Conservation (phyloP, 2,329 filamentous ascomycete genomes). For the Fulvia fulva region DNA sequence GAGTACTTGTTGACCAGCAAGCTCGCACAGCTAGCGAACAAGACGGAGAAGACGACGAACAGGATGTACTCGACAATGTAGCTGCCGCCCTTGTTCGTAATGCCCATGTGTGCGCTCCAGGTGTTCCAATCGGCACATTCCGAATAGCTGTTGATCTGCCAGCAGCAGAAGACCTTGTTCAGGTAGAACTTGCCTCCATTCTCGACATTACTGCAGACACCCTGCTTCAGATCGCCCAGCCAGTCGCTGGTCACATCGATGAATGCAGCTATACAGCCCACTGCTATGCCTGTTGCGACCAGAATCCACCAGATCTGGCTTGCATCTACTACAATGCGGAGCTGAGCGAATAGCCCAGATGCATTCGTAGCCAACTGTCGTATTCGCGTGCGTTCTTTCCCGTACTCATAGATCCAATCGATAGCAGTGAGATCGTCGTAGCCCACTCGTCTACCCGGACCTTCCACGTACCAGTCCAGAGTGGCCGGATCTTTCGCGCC, state of each 20-base stretch:
- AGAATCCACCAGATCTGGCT: slow-evolving; percentile 91
- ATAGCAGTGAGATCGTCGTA: slow-evolving; percentile 97
- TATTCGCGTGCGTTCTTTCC: slow-evolving; percentile 85
- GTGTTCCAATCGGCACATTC: slow-evolving; percentile 83
- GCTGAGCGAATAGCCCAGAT: slow-evolving; percentile 67
- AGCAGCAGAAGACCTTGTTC: slow-evolving; percentile 88
- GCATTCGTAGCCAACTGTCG: slow-evolving; percentile 69
- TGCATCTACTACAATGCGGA: slow-evolving; percentile 71
- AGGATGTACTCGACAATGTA: slow-evolving; percentile 86
- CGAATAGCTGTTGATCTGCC: slow-evolving; percentile 75
- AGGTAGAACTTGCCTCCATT: slow-evolving; percentile 84
- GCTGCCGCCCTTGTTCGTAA: slow-evolving; percentile 61
- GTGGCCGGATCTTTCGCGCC: slow-evolving; percentile 44
- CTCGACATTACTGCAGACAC: slow-evolving; percentile 72
- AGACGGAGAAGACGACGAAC: slow-evolving; percentile 80
- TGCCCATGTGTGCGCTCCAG: slow-evolving; percentile 73
- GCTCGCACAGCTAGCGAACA: slow-evolving; percentile 74
- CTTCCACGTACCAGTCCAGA: slow-evolving; percentile 83
- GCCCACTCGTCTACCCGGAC: slow-evolving; percentile 80
- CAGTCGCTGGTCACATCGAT: slow-evolving; percentile 92
- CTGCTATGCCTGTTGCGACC: slow-evolving; percentile 76
- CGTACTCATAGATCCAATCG: slow-evolving; percentile 99
- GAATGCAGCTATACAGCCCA: slow-evolving; percentile 77
- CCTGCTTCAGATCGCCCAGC: slow-evolving; percentile 87
- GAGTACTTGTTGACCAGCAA: slow-evolving; percentile 80